Base-by-base conservation (phyloP, 2,329 filamentous ascomycete species). In the Xylariaceae sp. region DNA sequence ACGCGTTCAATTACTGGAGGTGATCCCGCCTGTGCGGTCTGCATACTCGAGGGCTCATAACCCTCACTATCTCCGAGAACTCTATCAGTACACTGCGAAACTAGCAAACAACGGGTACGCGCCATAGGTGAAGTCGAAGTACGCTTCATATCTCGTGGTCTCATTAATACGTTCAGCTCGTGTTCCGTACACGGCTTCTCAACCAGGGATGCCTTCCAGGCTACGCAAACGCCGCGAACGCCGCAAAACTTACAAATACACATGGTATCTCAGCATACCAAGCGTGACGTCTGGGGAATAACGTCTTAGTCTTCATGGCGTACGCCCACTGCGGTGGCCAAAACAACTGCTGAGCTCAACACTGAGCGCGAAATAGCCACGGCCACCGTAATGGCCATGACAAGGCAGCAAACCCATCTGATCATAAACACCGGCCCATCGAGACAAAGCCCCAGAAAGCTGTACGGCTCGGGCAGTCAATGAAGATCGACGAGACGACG, bases 401-500 rank as follows among this genome's bases (percentile, higher is more conserved):
- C 45, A 26, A 58, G 32, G 5, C 56, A 55, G 30, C 55, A 55
- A 19, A 59, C 40, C 53, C 62, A 63, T 51, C 57, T 52, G 32
- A 54, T 53, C 30, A 62, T 51, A 27, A 61, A 56, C 6, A 61
- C 44, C 9, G 53, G 58, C 1, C 51, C 57, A 3, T 55, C 53
- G 1, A 57, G 51, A 30, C 51, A 59, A n/a, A 54, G 41, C 3
- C 57, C 56, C 11, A 52, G 19, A 30, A 60, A 34, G 12, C 34
- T 50, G 35, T 47, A 53, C 9, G 48, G 43, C 31, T 44, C 57
- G 32, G 60, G 62, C 55, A 68, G 66, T 68, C 66, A 68, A 67
- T 67, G 64, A 42, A 67, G 53, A 30, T 65, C 66, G 42, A 67
- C 58, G 4, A 66, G 62, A 2, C 66, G 64, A 3, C 68, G 63